These are phyloP conservation scores for Novymonas esmeraldas DNA, from an alignment of 208 protist species.

Conservation along the genomic window DNA sequence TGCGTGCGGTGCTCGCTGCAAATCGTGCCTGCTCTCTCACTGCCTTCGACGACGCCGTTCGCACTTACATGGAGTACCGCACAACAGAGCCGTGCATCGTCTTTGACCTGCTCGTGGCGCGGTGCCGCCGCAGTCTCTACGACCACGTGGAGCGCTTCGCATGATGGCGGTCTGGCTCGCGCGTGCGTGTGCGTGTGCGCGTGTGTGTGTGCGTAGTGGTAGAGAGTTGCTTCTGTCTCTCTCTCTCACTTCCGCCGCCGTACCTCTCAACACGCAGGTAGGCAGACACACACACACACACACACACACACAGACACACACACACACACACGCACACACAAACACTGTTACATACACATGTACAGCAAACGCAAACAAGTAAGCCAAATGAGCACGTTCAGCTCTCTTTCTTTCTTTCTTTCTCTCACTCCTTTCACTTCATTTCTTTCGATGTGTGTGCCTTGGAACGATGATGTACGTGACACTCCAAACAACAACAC, in stretches of 20 bases:
- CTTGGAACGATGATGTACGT: no score
- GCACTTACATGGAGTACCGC: conserved; percentile 58
- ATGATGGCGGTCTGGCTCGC: conserved; percentile 38
- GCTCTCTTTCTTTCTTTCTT: conserved; percentile 7
- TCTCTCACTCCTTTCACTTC: conserved; percentile 9
- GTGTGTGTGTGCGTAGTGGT: neutral
- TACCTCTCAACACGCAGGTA: neutral
- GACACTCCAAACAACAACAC: no score
- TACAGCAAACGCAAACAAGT: no score
- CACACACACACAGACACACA: no score
- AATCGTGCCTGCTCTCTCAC: conserved; percentile 66
- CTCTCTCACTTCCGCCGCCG: neutral
- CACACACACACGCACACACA: no score
- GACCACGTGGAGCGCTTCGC: conserved; percentile 76
- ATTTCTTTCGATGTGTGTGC: neutral
- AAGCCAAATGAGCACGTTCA: no score
- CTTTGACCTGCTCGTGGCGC: conserved; percentile 53
- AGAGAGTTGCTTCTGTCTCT: neutral
- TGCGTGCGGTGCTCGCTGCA: conserved; percentile 50
- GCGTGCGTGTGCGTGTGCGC: neutral
- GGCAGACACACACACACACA: neutral
- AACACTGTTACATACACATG: neutral
- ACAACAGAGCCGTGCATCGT: conserved; percentile 47
- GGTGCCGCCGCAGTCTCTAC: conserved; percentile 69
- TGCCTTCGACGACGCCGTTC: conserved; percentile 65